Evolutionary conservation across 495 filamentous ascomycete genomes (phyloP).

Genomic region (Penicillium manginii): DNA sequence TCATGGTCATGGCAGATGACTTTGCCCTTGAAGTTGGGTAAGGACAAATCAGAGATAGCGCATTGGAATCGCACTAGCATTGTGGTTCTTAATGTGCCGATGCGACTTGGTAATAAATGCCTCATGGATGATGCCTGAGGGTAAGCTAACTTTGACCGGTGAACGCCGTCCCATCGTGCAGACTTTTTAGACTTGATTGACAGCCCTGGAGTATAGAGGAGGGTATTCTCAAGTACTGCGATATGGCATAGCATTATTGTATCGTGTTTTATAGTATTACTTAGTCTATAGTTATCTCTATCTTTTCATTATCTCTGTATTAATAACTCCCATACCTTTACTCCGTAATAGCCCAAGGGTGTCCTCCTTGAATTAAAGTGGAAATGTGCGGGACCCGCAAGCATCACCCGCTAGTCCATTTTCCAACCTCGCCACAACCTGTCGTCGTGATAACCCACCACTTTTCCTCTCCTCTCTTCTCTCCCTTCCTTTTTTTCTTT

Average conservation of each 20-base stretch:
- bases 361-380: not conserved
- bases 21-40: too few relatives aligned
- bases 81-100: conserved; percentile 3
- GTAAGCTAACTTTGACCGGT: not conserved
- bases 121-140: conserved; percentile 12
- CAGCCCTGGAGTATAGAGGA: too few relatives aligned
- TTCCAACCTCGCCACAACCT: conserved; percentile 9
- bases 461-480: conserved; percentile 5
- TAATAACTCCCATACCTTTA: too few relatives aligned
- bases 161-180: not conserved
- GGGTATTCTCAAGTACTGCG: too few relatives aligned
- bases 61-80: not conserved
- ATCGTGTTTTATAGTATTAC: too few relatives aligned
- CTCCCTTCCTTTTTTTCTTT: conserved; percentile 4
- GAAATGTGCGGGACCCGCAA: not conserved
- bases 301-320: too few relatives aligned
- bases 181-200: not conserved
- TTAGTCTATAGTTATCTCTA: too few relatives aligned
- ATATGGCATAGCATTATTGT: too few relatives aligned
- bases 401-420: not conserved
- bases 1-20: too few relatives aligned
- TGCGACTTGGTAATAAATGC: conserved; percentile 18
- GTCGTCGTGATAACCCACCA: conserved; percentile 1
- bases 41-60: too few relatives aligned
- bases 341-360: too few relatives aligned